A percentile compares a stretch with the other conserved stretches of the same genome.
Evolutionary conservation across 2,329 filamentous ascomycete species (phyloP).

Genomic region (Saccharata proteae): DNA sequence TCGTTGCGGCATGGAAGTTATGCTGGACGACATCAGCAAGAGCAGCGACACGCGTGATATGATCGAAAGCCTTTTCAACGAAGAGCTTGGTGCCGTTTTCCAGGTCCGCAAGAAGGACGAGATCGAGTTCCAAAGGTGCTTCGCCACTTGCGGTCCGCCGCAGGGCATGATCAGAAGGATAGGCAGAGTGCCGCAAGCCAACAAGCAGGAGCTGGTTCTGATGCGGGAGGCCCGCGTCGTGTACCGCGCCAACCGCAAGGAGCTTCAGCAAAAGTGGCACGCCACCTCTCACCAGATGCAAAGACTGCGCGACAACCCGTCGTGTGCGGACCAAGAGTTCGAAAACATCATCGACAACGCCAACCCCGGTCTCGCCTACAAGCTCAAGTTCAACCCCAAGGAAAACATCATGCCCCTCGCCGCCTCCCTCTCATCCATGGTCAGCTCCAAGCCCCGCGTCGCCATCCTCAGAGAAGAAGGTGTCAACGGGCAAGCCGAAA

Average conservation of each 20-base stretch:
- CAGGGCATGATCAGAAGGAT: conserved; percentile 73
- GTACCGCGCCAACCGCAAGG: conserved; percentile 54
- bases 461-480: conserved; percentile 93
- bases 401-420: conserved; percentile 64
- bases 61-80: conserved; percentile 78
- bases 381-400: conserved; percentile 65
- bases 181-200: conserved; percentile 56
- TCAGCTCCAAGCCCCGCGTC: conserved; percentile 59
- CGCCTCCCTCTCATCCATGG: conserved; percentile 46
- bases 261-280: conserved; percentile 80
- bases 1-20: conserved; percentile 74
- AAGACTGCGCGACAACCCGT: conserved; percentile 74
- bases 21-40: conserved; percentile 59
- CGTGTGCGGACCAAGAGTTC: conserved; percentile 75
- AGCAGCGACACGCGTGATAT: conserved; percentile 52
- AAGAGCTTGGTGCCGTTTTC: conserved; percentile 92
- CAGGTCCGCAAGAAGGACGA: conserved; percentile 80
- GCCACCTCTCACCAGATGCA: conserved; percentile 87
- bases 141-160: conserved; percentile 79
- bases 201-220: conserved; percentile 66
- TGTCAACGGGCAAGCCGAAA: conserved; percentile 91
- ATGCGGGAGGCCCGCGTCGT: conserved; percentile 58
- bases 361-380: conserved; percentile 77
- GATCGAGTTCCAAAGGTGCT: conserved; percentile 75
- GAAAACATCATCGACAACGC: conserved; percentile 58